Conservation (phyloP, 768 basidiomycete genomes). For the Amanita molliuscula region DNA sequence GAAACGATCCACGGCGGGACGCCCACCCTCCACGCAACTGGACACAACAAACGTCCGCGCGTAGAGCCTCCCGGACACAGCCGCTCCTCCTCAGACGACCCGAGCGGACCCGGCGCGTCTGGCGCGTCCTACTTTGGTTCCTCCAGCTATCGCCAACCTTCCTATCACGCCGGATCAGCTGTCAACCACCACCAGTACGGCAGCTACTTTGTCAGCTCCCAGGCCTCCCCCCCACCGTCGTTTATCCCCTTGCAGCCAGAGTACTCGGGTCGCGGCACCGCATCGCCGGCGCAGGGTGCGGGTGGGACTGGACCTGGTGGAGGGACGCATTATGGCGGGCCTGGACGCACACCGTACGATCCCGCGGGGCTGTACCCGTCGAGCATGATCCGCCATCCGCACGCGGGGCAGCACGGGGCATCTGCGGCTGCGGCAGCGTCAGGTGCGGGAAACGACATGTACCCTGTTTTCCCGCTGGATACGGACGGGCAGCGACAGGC, state of each 20-base stretch:
- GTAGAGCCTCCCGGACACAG: slow-evolving; percentile 13
- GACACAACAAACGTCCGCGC: slow-evolving; percentile 16
- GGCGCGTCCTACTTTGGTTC: not conserved
- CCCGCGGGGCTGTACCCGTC: not conserved
- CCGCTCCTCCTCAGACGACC: slow-evolving; percentile 19
- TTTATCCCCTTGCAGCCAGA: slow-evolving; percentile 23
- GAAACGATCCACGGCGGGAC: slow-evolving; percentile 8
- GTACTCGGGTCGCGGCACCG: slow-evolving; percentile 11
- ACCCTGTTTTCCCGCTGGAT: slow-evolving; percentile 16
- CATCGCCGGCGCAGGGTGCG: slow-evolving; percentile 8
- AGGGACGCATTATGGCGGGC: slow-evolving; percentile 1
- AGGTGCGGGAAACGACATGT: slow-evolving; percentile 9
- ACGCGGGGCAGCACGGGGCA: not conserved
- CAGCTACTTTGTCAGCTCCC: slow-evolving; percentile 17
- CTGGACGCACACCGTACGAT: not conserved
- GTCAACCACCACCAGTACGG: slow-evolving; percentile 13
- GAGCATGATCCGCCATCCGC: slow-evolving; percentile 7
- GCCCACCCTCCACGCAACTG: slow-evolving; percentile 5
- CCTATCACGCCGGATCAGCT: slow-evolving; percentile 12
- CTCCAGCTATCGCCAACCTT: slow-evolving; percentile 8
- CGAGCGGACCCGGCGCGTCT: slow-evolving; percentile 7
- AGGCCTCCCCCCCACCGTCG: slow-evolving; percentile 16
- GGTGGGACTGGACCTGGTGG: slow-evolving; percentile 10
- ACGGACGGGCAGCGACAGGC: slow-evolving; percentile 15
- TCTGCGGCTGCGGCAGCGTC: not conserved